These are phyloP conservation scores for Aspergillus luchuensis DNA, from an alignment of 2,329 filamentous ascomycete genomes.

Conservation along the genomic window DNA sequence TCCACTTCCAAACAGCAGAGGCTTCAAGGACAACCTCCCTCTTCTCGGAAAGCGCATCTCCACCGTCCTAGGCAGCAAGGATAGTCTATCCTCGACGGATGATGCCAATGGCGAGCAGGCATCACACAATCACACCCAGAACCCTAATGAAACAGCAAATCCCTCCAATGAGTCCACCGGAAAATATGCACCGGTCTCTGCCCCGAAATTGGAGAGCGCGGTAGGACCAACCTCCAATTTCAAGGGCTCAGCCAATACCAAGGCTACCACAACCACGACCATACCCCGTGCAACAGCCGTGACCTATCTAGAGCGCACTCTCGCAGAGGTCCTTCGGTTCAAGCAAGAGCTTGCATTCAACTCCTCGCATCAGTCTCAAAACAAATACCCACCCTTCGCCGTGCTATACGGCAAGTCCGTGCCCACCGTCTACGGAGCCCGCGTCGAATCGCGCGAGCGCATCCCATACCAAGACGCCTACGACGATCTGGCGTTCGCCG, in stretches of 20 bases:
- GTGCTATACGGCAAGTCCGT: slow-evolving; percentile 85
- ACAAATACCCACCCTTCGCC: slow-evolving; percentile 77
- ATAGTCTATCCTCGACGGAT: slow-evolving; percentile 22
- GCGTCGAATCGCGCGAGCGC: slow-evolving; percentile 69
- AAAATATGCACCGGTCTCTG: not conserved
- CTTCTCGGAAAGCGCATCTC: slow-evolving; percentile 44
- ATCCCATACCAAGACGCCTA: slow-evolving; percentile 79
- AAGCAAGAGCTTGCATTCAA: slow-evolving; percentile 71
- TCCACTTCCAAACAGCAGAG: slow-evolving; percentile 49
- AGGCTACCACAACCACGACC: slow-evolving; percentile 42
- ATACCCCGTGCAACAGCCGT: slow-evolving; percentile 58
- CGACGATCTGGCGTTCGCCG: slow-evolving; percentile 82
- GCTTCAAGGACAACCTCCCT: slow-evolving; percentile 40
- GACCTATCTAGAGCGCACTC: slow-evolving; percentile 73
- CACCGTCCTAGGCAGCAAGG: slow-evolving; percentile 28
- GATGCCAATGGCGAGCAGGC: slow-evolving; percentile 17
- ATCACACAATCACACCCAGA: not conserved
- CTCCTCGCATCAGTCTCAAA: slow-evolving; percentile 61
- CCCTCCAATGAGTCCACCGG: not conserved
- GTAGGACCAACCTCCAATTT: slow-evolving; percentile 30
- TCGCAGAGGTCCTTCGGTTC: slow-evolving; percentile 72
- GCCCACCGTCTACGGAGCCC: slow-evolving; percentile 80
- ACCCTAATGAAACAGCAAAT: slow-evolving; percentile 6
- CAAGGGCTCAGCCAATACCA: slow-evolving; percentile 25
- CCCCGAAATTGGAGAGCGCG: slow-evolving; percentile 35